A percentile compares a stretch with the other conserved stretches of the same genome.
Evolutionary conservation across 208 protist species (phyloP).

Genomic region (Trypanosoma avium): DNA sequence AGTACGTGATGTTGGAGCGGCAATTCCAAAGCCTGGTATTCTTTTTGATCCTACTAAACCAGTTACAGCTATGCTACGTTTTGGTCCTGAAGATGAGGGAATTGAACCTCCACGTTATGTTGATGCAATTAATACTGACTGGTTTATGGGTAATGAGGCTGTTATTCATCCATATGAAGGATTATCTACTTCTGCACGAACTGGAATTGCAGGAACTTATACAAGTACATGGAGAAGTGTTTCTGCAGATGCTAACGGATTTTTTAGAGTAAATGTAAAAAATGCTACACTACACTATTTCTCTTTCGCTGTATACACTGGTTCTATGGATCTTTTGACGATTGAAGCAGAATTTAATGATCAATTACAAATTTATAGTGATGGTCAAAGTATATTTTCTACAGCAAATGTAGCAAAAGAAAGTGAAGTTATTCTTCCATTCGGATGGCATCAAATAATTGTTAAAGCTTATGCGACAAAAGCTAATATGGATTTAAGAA

Average conservation of each 20-base stretch:
- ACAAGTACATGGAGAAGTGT: conserved; percentile 5
- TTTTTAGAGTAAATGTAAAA: conserved; percentile 1
- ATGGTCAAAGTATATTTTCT: conserved; percentile 2
- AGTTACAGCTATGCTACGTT: not conserved
- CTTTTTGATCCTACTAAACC: conserved; percentile 3
- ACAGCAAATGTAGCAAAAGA: not conserved
- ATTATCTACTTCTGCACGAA: not conserved
- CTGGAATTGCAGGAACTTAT: not conserved
- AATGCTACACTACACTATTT: conserved; percentile 5
- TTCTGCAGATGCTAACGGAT: not conserved
- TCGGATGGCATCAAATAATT: conserved; percentile 7
- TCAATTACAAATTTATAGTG: not conserved
- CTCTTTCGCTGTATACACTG: not conserved
- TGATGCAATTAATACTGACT: conserved; percentile 3
- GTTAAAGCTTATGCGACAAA: not conserved
- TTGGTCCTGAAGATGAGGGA: not conserved
- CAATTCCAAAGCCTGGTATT: conserved; percentile 3
- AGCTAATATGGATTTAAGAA: not conserved
- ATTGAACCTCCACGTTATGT: not conserved
- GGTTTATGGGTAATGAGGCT: not conserved
- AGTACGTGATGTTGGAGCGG: not conserved
- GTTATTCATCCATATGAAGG: not conserved
- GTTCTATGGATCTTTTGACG: not conserved
- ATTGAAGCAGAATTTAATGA: not conserved
- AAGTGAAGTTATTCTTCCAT: not conserved